Evolutionary conservation across 148 eudicot genomes (phyloP).

Genomic region (Amaranthus palmeri): DNA sequence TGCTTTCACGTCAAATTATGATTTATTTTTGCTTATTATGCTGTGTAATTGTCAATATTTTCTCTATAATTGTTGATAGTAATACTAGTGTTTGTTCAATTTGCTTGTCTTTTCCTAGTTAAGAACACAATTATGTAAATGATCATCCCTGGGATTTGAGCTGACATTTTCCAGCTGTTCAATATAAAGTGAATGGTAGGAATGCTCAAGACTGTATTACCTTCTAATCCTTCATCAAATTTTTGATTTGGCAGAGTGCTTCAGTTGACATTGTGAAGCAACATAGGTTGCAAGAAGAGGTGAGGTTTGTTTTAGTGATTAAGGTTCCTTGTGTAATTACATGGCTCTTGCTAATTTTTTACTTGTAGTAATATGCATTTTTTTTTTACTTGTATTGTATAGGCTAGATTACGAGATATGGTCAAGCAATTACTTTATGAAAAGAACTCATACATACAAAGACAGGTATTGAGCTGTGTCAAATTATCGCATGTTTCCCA

Average conservation of each 20-base stretch:
- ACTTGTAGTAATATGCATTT: neutral
- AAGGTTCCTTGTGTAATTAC: neutral
- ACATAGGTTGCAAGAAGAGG: slow-evolving; percentile 46
- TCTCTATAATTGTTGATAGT: too few species aligned
- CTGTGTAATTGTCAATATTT: too few species aligned
- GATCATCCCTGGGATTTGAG: too few species aligned
- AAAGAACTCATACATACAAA: slow-evolving; percentile 35
- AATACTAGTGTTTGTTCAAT: too few species aligned
- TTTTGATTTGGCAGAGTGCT: slow-evolving; percentile 31
- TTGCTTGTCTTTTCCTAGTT: too few species aligned
- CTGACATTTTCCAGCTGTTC: too few species aligned
- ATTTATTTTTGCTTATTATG: too few species aligned
- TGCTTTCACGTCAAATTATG: too few species aligned
- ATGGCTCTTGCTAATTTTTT: slow-evolving; percentile 2
- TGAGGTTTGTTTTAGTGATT: slow-evolving; percentile 10
- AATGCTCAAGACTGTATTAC: neutral
- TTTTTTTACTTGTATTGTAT: slow-evolving; percentile 15
- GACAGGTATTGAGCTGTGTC: slow-evolving; percentile 37
- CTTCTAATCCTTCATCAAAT: slow-evolving; percentile 10
- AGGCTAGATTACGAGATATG: slow-evolving; percentile 47
- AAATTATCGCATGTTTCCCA: neutral
- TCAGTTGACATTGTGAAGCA: slow-evolving; percentile 35
- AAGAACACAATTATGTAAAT: too few species aligned
- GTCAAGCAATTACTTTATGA: slow-evolving; percentile 42
- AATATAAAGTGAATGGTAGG: neutral